Base-by-base conservation (phyloP, 495 filamentous ascomycete genomes). In the Chaetomium cochliodes region DNA sequence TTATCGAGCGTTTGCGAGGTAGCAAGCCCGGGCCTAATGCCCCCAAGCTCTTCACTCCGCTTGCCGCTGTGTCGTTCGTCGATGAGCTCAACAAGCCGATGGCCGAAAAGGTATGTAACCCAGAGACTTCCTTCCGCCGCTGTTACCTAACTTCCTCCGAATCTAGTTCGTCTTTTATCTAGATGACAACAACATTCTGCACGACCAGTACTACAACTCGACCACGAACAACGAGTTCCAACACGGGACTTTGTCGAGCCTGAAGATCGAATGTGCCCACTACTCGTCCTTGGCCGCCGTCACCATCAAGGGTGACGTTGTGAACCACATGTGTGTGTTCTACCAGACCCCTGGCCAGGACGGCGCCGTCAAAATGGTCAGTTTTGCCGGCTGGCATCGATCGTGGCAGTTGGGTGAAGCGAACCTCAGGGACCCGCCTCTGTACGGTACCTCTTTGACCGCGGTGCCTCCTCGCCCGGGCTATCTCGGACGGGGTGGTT, bases 341-440 rank as follows among this genome's bases (percentile, higher is more conserved):
- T 53, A 53, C 51, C 51, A 53, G 51, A 53, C 51, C 51, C 51
- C 51, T 33, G 51, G 42, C 55, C 4, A 41, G 53, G 22, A 63
- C 61, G 23, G 22, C 41, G 7, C 60, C 60, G 42, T 56, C 41
- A 46, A 56, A 33, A 20, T 57, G 51, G 52, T 49, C 39, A 41
- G 51, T 25, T 63, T 63, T 42, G 52, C 51, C 41, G 52, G 51
- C 25, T 6, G 51, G 51, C 51, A 53, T 53, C 51, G 51, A 53
- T 16, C 51, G 25, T 53, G 51, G 51, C 25, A 53, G 22, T 15
- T 2, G 8, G 51, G 51, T 6, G 25, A 53, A 25, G 51, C 51
- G 7, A 53, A 53, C 51, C 51, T 53, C 51, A 53, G 51, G 25
- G 47, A 50, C 47, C 47, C 47, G n/a, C 47, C 47, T 20, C 47